Conservation (phyloP, 495 filamentous ascomycete genomes). For the Penicillium simplicissimum region DNA sequence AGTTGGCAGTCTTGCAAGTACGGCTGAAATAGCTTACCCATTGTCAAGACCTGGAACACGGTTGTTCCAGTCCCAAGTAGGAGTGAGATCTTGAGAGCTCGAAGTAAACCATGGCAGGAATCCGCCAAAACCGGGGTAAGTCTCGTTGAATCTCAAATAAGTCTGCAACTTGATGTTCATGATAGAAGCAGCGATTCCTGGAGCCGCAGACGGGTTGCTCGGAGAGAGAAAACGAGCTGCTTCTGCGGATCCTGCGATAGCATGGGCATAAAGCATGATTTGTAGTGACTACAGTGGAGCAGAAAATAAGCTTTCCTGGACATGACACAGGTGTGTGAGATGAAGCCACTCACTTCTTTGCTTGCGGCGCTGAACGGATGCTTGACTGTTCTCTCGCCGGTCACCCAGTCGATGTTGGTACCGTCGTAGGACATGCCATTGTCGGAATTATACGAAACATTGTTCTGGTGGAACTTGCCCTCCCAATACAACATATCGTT, state of each 20-base stretch:
- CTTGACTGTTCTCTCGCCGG: slow-evolving; percentile 31
- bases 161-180: slow-evolving; percentile 35
- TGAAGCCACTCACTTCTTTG: slow-evolving; percentile 26
- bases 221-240: slow-evolving; percentile 35
- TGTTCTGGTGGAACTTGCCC: slow-evolving; percentile 37
- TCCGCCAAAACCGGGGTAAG: slow-evolving; percentile 38
- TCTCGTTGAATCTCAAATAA: slow-evolving; percentile 39
- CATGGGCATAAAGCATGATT: slow-evolving; percentile 39
- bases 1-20: not conserved
- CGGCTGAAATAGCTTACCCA: slow-evolving; percentile 20
- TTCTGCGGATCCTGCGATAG: slow-evolving; percentile 27
- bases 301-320: not conserved
- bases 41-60: slow-evolving; percentile 37
- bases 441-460: slow-evolving; percentile 32
- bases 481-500: slow-evolving; percentile 38
- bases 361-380: slow-evolving; percentile 41
- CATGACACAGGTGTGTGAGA: too few species aligned
- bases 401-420: slow-evolving; percentile 33
- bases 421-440: slow-evolving; percentile 43
- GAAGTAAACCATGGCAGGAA: slow-evolving; percentile 36
- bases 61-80: slow-evolving; percentile 35
- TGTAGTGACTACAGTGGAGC: slow-evolving; percentile 22
- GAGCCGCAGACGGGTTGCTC: slow-evolving; percentile 22
- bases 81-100: slow-evolving; percentile 24
- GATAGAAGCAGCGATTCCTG: slow-evolving; percentile 28